phyloP scores from a whole-genome alignment of 352 stramenopile species.

The Albugo candida region DNA sequence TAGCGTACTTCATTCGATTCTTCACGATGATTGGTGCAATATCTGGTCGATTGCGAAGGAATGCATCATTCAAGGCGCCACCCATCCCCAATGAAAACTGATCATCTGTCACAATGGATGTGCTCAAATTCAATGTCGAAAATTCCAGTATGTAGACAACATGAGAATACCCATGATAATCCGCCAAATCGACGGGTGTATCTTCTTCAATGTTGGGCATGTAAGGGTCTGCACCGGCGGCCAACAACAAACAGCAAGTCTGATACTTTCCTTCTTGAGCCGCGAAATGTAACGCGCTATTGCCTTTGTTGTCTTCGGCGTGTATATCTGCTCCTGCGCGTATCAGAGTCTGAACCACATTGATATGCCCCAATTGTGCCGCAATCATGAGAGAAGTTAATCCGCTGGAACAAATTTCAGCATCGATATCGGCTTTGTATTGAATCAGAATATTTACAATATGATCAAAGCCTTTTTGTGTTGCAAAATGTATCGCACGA shows the following conservation, averaged over 20 bases:
- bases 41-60: slow-evolving; percentile 40
- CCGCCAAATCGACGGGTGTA: slow-evolving; percentile 61
- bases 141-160: slow-evolving; percentile 52
- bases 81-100: slow-evolving; percentile 26
- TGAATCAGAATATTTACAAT: slow-evolving; percentile 26
- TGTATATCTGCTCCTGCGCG: slow-evolving; percentile 53
- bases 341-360: slow-evolving; percentile 48
- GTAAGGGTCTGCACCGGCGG: slow-evolving; percentile 61
- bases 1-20: slow-evolving; percentile 58
- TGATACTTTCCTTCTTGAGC: slow-evolving; percentile 58
- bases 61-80: slow-evolving; percentile 30
- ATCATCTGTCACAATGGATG: slow-evolving; percentile 35
- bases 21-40: slow-evolving; percentile 55
- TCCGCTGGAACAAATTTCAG: slow-evolving; percentile 15
- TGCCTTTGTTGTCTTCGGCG: slow-evolving; percentile 52
- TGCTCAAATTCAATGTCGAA: slow-evolving; percentile 14
- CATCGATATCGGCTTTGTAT: slow-evolving; percentile 26
- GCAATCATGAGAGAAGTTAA: slow-evolving; percentile 61
- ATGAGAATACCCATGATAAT: slow-evolving; percentile 37
- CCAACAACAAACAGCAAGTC: slow-evolving; percentile 54
- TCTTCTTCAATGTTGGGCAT: slow-evolving; percentile 68
- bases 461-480: slow-evolving; percentile 25
- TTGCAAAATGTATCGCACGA: slow-evolving; percentile 37
- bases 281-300: slow-evolving; percentile 64
- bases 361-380: slow-evolving; percentile 24